Conservation (phyloP, 208 protist genomes). For the Crithidia fasciculata region DNA sequence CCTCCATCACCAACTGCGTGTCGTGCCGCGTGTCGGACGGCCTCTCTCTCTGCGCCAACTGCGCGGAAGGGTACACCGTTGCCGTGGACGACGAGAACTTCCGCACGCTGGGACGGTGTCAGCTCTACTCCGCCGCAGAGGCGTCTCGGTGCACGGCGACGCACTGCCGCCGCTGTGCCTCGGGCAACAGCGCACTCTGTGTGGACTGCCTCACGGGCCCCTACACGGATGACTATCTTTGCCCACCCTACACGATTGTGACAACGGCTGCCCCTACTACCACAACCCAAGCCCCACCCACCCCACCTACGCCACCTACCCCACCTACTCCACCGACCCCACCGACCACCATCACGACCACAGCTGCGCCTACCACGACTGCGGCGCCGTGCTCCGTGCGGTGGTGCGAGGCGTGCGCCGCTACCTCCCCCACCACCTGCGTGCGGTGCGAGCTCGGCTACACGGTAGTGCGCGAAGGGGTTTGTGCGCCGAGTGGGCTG, state of each 20-base stretch:
- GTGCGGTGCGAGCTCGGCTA: neutral
- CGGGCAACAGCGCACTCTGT: neutral
- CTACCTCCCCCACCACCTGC: neutral
- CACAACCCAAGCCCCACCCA: neutral
- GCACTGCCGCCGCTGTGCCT: neutral
- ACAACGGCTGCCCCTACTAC: neutral
- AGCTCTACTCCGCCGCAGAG: neutral
- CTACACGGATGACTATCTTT: neutral
- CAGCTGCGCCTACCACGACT: neutral
- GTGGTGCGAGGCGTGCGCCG: neutral
- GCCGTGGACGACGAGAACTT: neutral
- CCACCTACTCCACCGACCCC: neutral
- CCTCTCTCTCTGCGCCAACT: neutral
- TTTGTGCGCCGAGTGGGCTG: neutral
- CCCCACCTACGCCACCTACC: neutral
- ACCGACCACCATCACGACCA: neutral
- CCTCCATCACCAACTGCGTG: neutral
- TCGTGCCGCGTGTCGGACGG: neutral
- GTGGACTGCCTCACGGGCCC: neutral
- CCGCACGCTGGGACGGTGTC: neutral
- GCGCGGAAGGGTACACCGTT: neutral
- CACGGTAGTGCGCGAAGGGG: neutral
- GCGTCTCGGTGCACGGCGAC: neutral
- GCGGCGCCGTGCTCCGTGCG: neutral
- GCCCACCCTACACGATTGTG: neutral